A percentile compares a stretch with the other conserved stretches of the same genome.
These are phyloP conservation scores for Cytospora paraplurivora DNA, from an alignment of 2,329 filamentous ascomycete genomes.

Conservation along the genomic window DNA sequence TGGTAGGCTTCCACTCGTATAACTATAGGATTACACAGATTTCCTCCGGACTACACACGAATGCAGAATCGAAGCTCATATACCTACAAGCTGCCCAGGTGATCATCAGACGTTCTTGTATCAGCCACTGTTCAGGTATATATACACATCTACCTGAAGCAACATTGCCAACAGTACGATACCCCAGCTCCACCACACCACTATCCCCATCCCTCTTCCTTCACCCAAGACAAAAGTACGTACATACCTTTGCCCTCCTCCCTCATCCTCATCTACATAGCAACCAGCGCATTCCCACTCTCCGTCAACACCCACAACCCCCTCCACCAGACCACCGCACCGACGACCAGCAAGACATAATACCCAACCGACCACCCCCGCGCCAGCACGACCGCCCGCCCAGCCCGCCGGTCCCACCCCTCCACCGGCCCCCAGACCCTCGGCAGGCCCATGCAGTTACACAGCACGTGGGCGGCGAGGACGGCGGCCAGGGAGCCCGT, in stretches of 20 bases:
- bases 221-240: neutral
- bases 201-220: neutral
- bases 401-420: slow-evolving; percentile 38
- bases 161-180: too few relatives aligned
- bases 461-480: slow-evolving; percentile 80
- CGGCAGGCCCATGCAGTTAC: slow-evolving; percentile 89
- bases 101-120: too few relatives aligned
- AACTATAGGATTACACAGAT: too few relatives aligned
- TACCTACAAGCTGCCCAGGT: too few relatives aligned
- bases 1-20: too few relatives aligned
- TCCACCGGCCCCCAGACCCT: slow-evolving; percentile 80
- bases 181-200: too few relatives aligned
- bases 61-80: too few relatives aligned
- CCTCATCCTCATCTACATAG: slow-evolving; percentile 26
- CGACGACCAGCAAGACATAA: slow-evolving; percentile 73
- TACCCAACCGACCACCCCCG: slow-evolving; percentile 72
- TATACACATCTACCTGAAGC: too few relatives aligned
- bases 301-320: slow-evolving; percentile 73
- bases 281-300: slow-evolving; percentile 53
- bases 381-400: slow-evolving; percentile 16
- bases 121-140: neutral
- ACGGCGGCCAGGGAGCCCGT: slow-evolving; percentile 79
- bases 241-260: too few relatives aligned
- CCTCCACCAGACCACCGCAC: slow-evolving; percentile 71
- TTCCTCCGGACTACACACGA: too few relatives aligned